Evolutionary conservation across 2,329 filamentous ascomycete species (phyloP).

Genomic region (Penicillium verrucosum): DNA sequence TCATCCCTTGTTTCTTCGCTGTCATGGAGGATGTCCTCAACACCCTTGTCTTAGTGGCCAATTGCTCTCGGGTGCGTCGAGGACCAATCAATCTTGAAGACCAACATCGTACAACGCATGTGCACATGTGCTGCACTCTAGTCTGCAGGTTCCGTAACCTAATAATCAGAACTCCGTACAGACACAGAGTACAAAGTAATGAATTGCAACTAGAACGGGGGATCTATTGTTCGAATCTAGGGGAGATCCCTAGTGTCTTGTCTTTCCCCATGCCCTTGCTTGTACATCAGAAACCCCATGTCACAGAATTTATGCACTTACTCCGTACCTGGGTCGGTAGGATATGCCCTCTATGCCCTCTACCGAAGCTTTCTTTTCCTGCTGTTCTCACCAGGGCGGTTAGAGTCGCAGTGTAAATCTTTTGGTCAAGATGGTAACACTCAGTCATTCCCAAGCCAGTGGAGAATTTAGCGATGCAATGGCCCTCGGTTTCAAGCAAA

Average conservation of each 20-base stretch:
- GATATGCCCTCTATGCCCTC: background rate
- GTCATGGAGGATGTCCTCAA: conserved; percentile 2
- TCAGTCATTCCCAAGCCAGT: no score
- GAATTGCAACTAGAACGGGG: background rate
- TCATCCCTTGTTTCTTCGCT: conserved; percentile 19
- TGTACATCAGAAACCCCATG: conserved; percentile 5
- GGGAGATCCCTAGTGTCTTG: conserved; percentile 4
- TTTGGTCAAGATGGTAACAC: background rate
- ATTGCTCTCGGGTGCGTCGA: conserved; percentile 1
- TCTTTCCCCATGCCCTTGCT: conserved; percentile 2
- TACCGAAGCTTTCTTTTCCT: no score
- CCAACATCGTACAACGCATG: background rate
- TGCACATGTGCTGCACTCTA: background rate
- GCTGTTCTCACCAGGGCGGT: background rate
- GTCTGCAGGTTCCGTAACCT: background rate
- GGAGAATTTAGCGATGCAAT: background rate
- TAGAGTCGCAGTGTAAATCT: background rate
- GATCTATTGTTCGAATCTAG: conserved; percentile 4
- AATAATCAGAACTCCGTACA: background rate
- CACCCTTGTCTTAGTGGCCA: background rate
- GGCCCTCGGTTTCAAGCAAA: background rate
- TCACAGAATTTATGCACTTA: conserved; percentile 11
- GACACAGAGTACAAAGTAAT: background rate
- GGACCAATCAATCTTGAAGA: background rate
- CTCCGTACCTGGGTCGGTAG: background rate